Base-by-base conservation (phyloP, 2,329 filamentous ascomycete genomes). In the Coniochaeta pulveracea region DNA sequence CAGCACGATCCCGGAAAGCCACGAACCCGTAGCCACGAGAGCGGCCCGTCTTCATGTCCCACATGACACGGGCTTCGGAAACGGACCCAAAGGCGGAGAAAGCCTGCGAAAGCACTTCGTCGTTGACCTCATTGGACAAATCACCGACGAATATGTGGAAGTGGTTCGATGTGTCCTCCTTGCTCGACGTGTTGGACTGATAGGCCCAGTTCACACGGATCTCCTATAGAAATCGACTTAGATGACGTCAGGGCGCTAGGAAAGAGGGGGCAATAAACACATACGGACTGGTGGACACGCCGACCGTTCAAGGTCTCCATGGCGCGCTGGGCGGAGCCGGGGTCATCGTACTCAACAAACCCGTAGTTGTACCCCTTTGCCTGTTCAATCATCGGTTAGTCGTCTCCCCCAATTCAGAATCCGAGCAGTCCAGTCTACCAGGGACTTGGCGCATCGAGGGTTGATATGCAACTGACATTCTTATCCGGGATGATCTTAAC, bases 171-270 rank as follows among this genome's bases (percentile, higher is more conserved):
- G 91, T 98, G 52, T 98, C 91, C 60, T 98, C 91, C 63, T 96
- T 98, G 67, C 75, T 91, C 18, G 75, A 69, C 37, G 76, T 89
- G 68, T 93, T 98, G 45, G 89, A 91, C 65, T 98, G 91, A 51
- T 98, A 98, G 15, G 91, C 91, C 91, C 91, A 98, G 67, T 98
- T 98, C 50, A 98, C 91, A 36, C 88, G 85, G 42, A 98, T 98
- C 69, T 98, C 91, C 85, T 49, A 31, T 26, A 11, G 11, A 24
- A 24, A 14, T 12, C 25, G 21, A 16, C 18, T 12, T 18, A 6
- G n/a, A 15, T 26, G 18, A 24, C 33, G 5, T 10, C 11, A 19
- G 12, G 9, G 18, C 19, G 37, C 26, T 19, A 26, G 32, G 23
- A 16, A 14, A n/a, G 16, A 8, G 24, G 6, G 26, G n/a, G 15